Evolutionary conservation across 1,284 basidiomycete species (phyloP), one percentile per base, ranked within the genome.

Genomic region (Melampsora americana): DNA sequence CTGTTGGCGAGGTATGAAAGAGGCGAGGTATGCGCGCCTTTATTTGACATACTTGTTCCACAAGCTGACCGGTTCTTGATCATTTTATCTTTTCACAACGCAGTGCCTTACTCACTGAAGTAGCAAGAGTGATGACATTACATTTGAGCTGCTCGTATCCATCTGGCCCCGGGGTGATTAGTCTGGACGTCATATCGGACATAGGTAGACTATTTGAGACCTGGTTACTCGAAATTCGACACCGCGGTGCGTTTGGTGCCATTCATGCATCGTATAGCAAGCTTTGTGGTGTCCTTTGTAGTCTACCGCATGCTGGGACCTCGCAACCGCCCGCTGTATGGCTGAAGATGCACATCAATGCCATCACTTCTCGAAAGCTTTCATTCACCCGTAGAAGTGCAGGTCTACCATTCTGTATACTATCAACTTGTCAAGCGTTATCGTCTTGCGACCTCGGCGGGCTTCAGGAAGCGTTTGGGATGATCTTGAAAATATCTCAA

Each of bases 311-410:
- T 11, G 32, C 32, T 50, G 56, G 62, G 26, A 39, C 35, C n/a
- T 66, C 71, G 32, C 62, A 48, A 18, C 50, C 66, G 5, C 71
- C 71, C 32, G 28, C 32, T 46, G 14, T 60, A 23, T 74, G 71
- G 71, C 71, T 74, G 30, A 35, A 66, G 35, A 62, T 67, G 39
- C 73, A 75, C 44, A 75, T 75, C 30, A 56, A 32, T 23, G 73
- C 66, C 6, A 75, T 75, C 26, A 75, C 66, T 23, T 67, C 39
- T 30, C 73, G 73, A 28, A 61, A 75, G 35, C 56, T 75, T 50
- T 75, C 73, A 23, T 67, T 65, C 20, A 75, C 73, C n/a, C 73
- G 73, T 42, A 64, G 73, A 68, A 75, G 73, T 64, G 73, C 73
- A 16, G 73, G 73, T 6, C 35, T 75, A 46, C 73, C 73, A 4